Evolutionary conservation across 2,329 filamentous ascomycete species (phyloP), one percentile per base, ranked within the genome.

Genomic region (Claviceps monticola): DNA sequence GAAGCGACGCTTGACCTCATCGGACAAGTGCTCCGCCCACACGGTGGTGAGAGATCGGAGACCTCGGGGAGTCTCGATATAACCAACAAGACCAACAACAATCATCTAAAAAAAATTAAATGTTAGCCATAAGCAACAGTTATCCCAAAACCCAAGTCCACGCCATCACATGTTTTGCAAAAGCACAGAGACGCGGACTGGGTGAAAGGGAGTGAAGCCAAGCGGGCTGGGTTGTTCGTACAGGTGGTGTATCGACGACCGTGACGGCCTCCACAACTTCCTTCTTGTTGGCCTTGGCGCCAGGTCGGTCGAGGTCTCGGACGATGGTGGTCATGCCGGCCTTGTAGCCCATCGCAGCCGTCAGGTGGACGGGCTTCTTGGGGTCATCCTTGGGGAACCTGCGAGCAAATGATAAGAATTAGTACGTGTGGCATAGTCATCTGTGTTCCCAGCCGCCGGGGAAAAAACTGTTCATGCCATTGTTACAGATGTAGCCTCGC

Each of bases 361-460:
- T 98, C 68, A 98, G 83, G 82, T 98, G 93, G 74, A 96, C 88
- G 68, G 90, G 88, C 85, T 97, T 95, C 87, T 97, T 97, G 70
- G 89, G 79, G 82, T 98, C 90, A 87, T 98, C 93, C 86, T 97
- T 97, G 71, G 93, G 93, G 84, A 98, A 98, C 76, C 88, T 94
- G 9, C 34, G 4, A 46, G n/a, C 43, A 17, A 46, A 23, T 13
- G 16, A 34, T 21, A 17, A 43, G 21, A 43, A 4, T 21, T 19
- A 11, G 16, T 11, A 17, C 17, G 16, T 11, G 5, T 8, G 26
- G 7, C 8, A 13, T 42, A 21, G 9, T 9, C n/a, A 41, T 41
- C n/a, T 42, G 9, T 5, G n/a, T 42, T 42, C 39, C n/a, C 9
- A 21, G 9, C 29, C 9, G 11, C 11, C 4, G 9, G 29, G 9